phyloP scores from a whole-genome alignment of 2,329 filamentous ascomycete genomes.

The Xenoacremonium recifei region DNA sequence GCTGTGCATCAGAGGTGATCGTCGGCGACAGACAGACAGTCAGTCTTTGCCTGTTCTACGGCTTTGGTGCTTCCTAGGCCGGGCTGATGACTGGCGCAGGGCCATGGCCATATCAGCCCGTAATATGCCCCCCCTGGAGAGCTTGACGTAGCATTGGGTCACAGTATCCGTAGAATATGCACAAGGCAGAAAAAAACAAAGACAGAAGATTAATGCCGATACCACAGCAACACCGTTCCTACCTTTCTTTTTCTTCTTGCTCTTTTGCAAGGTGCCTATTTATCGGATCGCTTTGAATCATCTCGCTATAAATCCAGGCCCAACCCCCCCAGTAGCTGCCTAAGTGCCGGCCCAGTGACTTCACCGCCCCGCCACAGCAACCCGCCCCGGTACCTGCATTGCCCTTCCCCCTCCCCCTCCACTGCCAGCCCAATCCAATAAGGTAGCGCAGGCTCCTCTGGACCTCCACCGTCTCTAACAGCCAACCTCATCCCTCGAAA shows the following conservation, averaged over 20 bases:
- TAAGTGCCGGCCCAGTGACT: conserved; percentile 3
- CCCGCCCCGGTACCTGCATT: conserved; percentile 10
- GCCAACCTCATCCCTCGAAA: not conserved
- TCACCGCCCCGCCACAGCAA: conserved; percentile 13
- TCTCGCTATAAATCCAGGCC: not conserved
- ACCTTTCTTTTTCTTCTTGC: too few relatives aligned
- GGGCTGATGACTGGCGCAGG: too few relatives aligned
- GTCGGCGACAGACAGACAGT: too few relatives aligned
- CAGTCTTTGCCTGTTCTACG: too few relatives aligned
- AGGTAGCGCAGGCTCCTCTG: not conserved
- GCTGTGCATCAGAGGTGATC: too few relatives aligned
- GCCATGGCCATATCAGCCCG: too few relatives aligned
- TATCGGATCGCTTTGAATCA: not conserved
- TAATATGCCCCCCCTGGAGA: too few relatives aligned
- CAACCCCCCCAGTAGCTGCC: not conserved
- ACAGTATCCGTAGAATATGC: not conserved
- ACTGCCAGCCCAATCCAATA: not conserved
- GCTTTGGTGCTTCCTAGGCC: too few relatives aligned
- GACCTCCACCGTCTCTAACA: not conserved
- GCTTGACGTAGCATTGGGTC: not conserved
- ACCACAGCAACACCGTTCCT: not conserved
- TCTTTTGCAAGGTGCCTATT: too few relatives aligned
- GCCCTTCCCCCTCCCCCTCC: too few relatives aligned
- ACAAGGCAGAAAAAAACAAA: not conserved
- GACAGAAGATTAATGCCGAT: not conserved